Evolutionary conservation across 139 green algal species (phyloP), one percentile per base, ranked within the genome.

Genomic region (Coccomyxa sp.): DNA sequence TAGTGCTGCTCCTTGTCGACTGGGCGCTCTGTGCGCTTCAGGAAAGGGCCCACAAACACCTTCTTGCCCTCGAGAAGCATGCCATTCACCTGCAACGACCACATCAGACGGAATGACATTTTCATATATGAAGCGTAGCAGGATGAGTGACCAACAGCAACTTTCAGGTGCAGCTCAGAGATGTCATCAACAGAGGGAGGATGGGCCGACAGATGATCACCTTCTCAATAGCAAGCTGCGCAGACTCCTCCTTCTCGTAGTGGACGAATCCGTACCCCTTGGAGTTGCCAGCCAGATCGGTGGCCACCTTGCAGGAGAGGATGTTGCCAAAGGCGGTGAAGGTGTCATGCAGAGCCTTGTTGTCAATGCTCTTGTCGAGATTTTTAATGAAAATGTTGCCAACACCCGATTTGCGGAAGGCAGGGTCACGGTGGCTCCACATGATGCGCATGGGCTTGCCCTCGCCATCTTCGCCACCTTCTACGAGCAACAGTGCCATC

Each of bases 381-480:
- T 98, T 98, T 91, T 98, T 98, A 91, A 98, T 97, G 88, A 98
- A 98, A 88, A 98, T 96, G 89, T 98, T 98, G 79, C 95, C 95
- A 59, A 96, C 88, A 71, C 90, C 92, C 30, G 88, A 90, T 68
- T 93, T 92, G 86, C 90, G 92, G 79, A 86, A 88, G n/a, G 88
- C 89, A 7, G 92, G 91, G 85, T 97, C 92, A 68, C 94, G 90
- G 88, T 97, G 93, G 80, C 88, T 93, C 95, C 94, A 98, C 95
- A 98, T 98, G 85, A 98, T 96, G 82, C 95, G 95, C 84, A 98
- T 97, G 32, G 95, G 94, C 86, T 93, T 94, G 80, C 94, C 94
- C 67, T 91, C 94, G 21, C 63, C 63, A 71, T 71, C 63, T 1
- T 21, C 18, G 63, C 63, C 63, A 71, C 21, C 63, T 28, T 25